Base-by-base conservation (phyloP, 805 yeast genomes). In the Hanseniaspora nectarophila region DNA sequence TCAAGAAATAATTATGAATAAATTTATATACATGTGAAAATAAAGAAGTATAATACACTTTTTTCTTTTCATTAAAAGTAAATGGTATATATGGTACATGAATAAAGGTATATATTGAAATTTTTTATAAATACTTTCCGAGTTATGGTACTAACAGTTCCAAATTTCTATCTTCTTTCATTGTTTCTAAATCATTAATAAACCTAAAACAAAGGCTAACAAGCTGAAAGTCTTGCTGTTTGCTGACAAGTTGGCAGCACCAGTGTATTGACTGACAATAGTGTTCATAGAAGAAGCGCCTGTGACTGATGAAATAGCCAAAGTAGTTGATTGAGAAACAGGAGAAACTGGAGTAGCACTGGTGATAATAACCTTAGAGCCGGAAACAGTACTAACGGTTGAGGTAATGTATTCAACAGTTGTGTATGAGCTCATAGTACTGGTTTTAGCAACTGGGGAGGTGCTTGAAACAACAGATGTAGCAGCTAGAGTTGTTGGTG, bases 1-100 rank as follows among this genome's bases (percentile, higher is more conserved):
- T 71, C 8, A 64, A 63, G 42, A 66, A 64, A 20, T 63, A 63
- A 55, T 60, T 7, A 5, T 18, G 26, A 9, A 40, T 5, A 23
- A 24, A 8, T 18, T 23, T 21, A 21, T n/a, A 23, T 21, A 39
- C 6, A 39, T 8, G 24, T 2, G 18, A 39, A 24, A 16, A 39
- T 5, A 13, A 21, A 15, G n/a, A 16, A 34, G 5, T 34, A 9
- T 16, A 34, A 24, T 16, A 4, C 24, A 26, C 34, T 23, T 34
- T 13, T 21, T 28, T 43, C 7, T 20, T 32, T 18, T 43, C 9
- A 9, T 45, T 45, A 10, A 4, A 23, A 16, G n/a, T n/a, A 34
- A 16, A 9, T 16, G 23, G 20, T 26, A 20, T 16, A 23, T 26
- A 33, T 16, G 13, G 31, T 26, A 40, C 20, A 40, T 26, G 7